A percentile compares a stretch with the other conserved stretches of the same genome.
Evolutionary conservation across 2,329 filamentous ascomycete genomes (phyloP).

Genomic region (Phialophora expanda): DNA sequence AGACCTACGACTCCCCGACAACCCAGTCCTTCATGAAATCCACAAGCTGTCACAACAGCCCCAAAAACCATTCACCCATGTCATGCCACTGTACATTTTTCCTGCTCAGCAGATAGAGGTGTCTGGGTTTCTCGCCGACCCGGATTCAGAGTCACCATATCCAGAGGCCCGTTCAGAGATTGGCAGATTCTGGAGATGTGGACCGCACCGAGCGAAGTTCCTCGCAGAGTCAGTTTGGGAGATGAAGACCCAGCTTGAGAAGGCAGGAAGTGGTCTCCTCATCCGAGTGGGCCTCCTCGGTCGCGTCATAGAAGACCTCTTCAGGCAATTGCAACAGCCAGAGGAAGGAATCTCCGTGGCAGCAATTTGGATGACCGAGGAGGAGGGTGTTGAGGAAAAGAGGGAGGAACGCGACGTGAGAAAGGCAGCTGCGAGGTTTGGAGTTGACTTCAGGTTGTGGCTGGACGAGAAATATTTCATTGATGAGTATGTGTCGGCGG

Average conservation of each 20-base stretch:
- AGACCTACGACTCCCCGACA: conserved; percentile 75
- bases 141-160: conserved; percentile 62
- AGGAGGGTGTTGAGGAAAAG: conserved; percentile 72
- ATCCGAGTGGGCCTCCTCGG: conserved; percentile 67
- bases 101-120: conserved; percentile 73
- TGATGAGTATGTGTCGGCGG: conserved; percentile 68
- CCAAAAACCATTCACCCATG: conserved; percentile 61
- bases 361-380: conserved; percentile 74
- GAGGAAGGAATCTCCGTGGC: conserved; percentile 57
- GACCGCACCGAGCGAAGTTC: conserved; percentile 73
- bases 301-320: conserved; percentile 64
- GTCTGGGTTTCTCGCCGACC: conserved; percentile 70
- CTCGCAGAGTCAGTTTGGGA: conserved; percentile 75
- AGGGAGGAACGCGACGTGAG: conserved; percentile 65
- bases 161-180: conserved; percentile 70
- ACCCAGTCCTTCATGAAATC: conserved; percentile 70
- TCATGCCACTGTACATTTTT: conserved; percentile 74
- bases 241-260: conserved; percentile 66
- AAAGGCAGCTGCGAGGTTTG: conserved; percentile 58
- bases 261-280: conserved; percentile 64
- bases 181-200: conserved; percentile 74
- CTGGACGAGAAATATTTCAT: conserved; percentile 78
- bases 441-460: conserved; percentile 68
- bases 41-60: conserved; percentile 55
- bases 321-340: conserved; percentile 55